Conservation (phyloP, 148 eudicot species). For the Mesembryanthemum crystallinum region DNA sequence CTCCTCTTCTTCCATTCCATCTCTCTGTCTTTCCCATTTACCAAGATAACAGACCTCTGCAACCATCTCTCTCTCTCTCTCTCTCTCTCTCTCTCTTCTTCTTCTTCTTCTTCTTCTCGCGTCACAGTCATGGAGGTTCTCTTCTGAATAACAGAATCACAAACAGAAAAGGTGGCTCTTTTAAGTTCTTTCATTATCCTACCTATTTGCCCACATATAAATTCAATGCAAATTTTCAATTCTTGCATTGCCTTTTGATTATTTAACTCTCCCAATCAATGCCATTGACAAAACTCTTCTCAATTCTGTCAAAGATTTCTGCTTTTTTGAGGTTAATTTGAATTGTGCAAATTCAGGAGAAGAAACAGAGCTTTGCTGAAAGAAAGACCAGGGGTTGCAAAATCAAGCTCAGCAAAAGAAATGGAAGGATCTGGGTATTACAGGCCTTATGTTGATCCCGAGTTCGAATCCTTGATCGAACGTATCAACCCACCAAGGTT, state of each 20-base stretch:
- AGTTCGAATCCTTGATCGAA: conserved; percentile 58
- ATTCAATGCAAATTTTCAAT: not conserved
- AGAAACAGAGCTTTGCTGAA: not conserved
- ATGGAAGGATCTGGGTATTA: conserved; percentile 59
- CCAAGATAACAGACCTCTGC: conserved; percentile 18
- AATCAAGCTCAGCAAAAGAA: too few species aligned
- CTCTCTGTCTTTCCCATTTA: conserved; percentile 12
- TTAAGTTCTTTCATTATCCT: not conserved
- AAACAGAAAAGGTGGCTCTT: not conserved
- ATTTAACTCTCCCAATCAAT: not conserved
- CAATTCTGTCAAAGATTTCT: not conserved
- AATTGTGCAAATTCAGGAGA: not conserved
- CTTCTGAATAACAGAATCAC: not conserved
- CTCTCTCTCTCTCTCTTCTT: not conserved
- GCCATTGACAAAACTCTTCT: not conserved
- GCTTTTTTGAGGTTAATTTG: not conserved
- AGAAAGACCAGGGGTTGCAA: not conserved
- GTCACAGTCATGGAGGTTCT: not conserved
- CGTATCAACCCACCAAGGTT: conserved; percentile 84
- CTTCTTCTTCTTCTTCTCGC: not conserved
- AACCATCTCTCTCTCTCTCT: not conserved
- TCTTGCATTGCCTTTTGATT: not conserved
- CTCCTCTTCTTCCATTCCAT: not conserved
- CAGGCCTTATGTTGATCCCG: conserved; percentile 59
- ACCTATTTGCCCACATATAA: not conserved